Evolutionary conservation across 441 rosid genomes (phyloP), one percentile per base, ranked within the genome.

Genomic region (Euphorbia schlechtendalii): DNA sequence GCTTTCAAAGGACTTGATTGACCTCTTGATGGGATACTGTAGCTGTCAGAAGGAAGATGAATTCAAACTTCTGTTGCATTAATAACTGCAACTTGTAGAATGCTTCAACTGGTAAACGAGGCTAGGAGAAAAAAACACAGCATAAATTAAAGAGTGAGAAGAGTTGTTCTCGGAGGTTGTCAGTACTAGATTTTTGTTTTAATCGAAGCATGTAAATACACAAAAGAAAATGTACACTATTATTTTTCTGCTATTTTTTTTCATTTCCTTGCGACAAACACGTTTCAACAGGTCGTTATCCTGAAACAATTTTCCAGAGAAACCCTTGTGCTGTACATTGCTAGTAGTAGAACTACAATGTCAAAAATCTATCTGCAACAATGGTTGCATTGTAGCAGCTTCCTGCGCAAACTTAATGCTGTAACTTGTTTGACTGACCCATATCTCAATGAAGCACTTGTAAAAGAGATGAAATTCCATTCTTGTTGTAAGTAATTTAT

Each of bases 231-330:
- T 17, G 51, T 14, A 46, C 17, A 46, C 7, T 46, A 46, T 46
- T 46, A 46, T 46, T 46, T 46, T 17, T 46, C 20, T 15, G 18
- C 6, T 5, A 0, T 46, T 15, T 46, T 46, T 14, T 46, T 46
- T 15, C 15, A 46, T 46, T 46, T 4, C 74, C 64, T 41, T 21
- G 69, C 61, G 24, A 48, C 17, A 17, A 46, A 59, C 20, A 28
- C 32, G 2, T 58, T n/a, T 13, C 8, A 56, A 28, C 48, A 43
- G 7, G 36, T 32, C 17, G 51, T 14, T 41, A 41, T 46, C 18
- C 51, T 46, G 51, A 3, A 41, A 41, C 46, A 8, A 8, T 10
- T 48, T 48, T 48, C 9, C 5, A 5, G 8, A 48, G 21, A 48
- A 4, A 48, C 6, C 2, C 9, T 10, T 17, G 8, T 32, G 34